These are phyloP conservation scores for Thelonectria olida DNA, from an alignment of 2,329 filamentous ascomycete genomes.

Conservation along the genomic window DNA sequence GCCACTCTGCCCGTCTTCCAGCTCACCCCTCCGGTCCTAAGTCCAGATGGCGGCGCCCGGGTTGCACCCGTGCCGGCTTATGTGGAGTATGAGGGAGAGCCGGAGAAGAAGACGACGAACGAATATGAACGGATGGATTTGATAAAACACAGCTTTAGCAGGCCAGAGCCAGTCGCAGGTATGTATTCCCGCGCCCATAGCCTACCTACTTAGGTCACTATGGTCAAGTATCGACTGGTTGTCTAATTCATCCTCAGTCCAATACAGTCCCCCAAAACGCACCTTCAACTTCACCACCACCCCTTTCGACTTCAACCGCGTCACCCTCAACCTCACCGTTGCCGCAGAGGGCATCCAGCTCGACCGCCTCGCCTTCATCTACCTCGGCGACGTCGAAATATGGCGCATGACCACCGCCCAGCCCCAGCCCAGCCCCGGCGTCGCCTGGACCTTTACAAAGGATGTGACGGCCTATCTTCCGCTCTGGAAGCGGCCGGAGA, in stretches of 20 bases:
- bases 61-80: not conserved
- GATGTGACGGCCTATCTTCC: constrained; percentile 78
- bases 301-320: constrained; percentile 76
- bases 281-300: not conserved
- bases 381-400: constrained; percentile 80
- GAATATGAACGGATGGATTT: not conserved
- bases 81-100: not conserved
- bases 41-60: not conserved
- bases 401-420: constrained; percentile 86
- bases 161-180: not conserved
- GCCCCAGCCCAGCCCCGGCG: constrained; percentile 71
- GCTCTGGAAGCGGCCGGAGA: constrained; percentile 75
- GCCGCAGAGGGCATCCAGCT: constrained; percentile 77
- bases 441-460: constrained; percentile 80
- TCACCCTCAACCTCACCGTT: constrained; percentile 80
- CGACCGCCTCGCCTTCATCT: constrained; percentile 80
- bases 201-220: too few species aligned
- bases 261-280: constrained; percentile 61
- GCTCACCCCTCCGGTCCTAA: not conserved
- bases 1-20: not conserved
- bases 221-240: too few species aligned
- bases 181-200: too few species aligned
- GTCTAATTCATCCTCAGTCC: constrained; percentile 18
- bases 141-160: not conserved
- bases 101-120: not conserved